Evolutionary conservation across 257 asterid species (phyloP).

Genomic region (Thymus quinquecostatus): DNA sequence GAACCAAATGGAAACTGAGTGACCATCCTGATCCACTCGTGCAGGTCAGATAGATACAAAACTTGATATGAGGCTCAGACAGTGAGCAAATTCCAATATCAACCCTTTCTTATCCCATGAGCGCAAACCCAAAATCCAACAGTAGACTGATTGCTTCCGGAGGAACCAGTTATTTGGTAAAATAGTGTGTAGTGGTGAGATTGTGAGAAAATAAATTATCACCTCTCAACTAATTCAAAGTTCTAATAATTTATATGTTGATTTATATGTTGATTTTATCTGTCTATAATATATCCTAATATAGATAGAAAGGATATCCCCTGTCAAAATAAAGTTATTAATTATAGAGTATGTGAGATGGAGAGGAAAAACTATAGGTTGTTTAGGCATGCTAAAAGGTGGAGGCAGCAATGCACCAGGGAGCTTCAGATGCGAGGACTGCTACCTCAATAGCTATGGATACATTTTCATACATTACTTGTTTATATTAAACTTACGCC

Average conservation of each 20-base stretch:
- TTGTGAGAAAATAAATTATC: background rate
- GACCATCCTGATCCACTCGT: background rate
- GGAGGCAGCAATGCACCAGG: constrained; percentile 26
- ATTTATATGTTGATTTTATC: too few relatives aligned
- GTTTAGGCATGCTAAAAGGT: constrained; percentile 16
- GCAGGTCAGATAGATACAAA: background rate
- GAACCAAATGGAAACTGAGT: background rate
- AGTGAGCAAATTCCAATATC: background rate
- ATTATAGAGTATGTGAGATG: background rate
- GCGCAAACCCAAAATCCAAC: constrained; percentile 10
- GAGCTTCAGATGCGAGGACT: constrained; percentile 14
- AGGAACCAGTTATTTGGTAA: constrained; percentile 16
- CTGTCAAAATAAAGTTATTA: background rate
- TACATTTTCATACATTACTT: constrained; percentile 22
- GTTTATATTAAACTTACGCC: constrained; percentile 48
- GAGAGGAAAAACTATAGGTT: background rate
- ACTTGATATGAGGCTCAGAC: background rate
- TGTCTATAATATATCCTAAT: background rate
- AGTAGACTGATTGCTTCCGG: constrained; percentile 10
- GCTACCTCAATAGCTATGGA: constrained; percentile 9
- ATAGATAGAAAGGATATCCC: background rate
- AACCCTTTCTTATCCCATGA: background rate
- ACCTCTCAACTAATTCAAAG: constrained; percentile 5
- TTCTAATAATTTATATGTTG: too few relatives aligned
- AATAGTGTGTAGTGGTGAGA: constrained; percentile 4